Conservation (phyloP, 345 rosid genomes). For the Eucalyptus cloeziana region DNA sequence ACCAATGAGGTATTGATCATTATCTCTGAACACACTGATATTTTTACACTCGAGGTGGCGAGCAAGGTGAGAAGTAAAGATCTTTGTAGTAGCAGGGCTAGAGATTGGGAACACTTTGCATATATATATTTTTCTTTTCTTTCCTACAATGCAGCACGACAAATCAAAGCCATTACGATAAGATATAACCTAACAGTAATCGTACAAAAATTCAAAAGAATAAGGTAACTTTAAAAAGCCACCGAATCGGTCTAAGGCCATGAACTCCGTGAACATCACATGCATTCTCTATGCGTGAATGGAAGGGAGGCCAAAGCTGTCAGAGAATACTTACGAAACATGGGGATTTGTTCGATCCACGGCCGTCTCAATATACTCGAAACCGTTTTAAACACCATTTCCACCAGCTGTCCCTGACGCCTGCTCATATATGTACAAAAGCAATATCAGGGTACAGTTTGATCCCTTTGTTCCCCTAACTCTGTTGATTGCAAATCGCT, state of each 20-base stretch:
- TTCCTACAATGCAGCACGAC: not conserved
- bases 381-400: not conserved
- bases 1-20: not conserved
- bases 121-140: too few relatives aligned
- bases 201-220: not conserved
- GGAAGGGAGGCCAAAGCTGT: not conserved
- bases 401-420: not conserved
- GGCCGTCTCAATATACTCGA: not conserved
- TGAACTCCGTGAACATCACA: rapidly evolving
- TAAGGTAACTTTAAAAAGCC: not conserved
- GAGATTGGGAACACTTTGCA: not conserved
- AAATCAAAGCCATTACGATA: too few relatives aligned
- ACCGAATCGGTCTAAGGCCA: not conserved
- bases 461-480: too few relatives aligned
- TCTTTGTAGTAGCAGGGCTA: not conserved
- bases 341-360: not conserved
- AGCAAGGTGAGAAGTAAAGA: not conserved
- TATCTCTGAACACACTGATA: not conserved
- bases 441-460: too few relatives aligned
- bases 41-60: too few relatives aligned
- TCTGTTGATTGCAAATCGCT: too few relatives aligned
- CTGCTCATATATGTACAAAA: not conserved
- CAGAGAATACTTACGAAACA: not conserved
- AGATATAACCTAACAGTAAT: too few relatives aligned
- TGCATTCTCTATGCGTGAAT: not conserved